Base-by-base conservation (phyloP, 192 early-diverging fungal genomes). In the Rhizophagus clarus region DNA sequence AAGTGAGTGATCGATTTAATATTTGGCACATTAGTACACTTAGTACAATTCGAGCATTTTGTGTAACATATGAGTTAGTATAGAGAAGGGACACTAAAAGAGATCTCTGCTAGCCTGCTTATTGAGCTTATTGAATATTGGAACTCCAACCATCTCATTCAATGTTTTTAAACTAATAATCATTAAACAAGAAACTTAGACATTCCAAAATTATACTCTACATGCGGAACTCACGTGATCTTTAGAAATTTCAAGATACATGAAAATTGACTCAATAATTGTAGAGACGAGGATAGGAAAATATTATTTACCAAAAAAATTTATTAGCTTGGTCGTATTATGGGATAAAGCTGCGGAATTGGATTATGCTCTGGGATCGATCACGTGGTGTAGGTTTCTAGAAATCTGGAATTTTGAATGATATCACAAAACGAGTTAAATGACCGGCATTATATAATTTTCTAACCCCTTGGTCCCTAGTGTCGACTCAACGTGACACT, bases 151-250 rank as follows among this genome's bases (percentile, higher is more conserved):
- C 68, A 31, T 42, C 68, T 66, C 17, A 69, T 42, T 70, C 37
- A n/a, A 70, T 29, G 17, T 70, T 34, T 8, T 70, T n/a, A 40
- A 42, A n/a, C n/a, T n/a, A n/a, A 70, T 22, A 70, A 22, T n/a
- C 68, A 40, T 42, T 29, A 70, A 70, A 32, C 9, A 37, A 34
- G 28, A 32, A 37, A 37, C n/a, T n/a, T 22, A 24, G 40, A 70
- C 4, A 37, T 40, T 40, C 68, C 68, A 40, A 40, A 40, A 11
- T n/a, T 70, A n/a, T 70, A 70, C 68, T 70, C 68, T 70, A 70
- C 68, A 40, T 45, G 68, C 68, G 68, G 68, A 70, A n/a, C 68
- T 70, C 68, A 70, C 31, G 68, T 56, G 37, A 70, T 70, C 68
- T 70, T 22, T 17, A 42, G 17, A 24, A 70, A 42, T n/a, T 42